phyloP scores from a whole-genome alignment of 257 asterid species.

The Eustoma russellianum region DNA sequence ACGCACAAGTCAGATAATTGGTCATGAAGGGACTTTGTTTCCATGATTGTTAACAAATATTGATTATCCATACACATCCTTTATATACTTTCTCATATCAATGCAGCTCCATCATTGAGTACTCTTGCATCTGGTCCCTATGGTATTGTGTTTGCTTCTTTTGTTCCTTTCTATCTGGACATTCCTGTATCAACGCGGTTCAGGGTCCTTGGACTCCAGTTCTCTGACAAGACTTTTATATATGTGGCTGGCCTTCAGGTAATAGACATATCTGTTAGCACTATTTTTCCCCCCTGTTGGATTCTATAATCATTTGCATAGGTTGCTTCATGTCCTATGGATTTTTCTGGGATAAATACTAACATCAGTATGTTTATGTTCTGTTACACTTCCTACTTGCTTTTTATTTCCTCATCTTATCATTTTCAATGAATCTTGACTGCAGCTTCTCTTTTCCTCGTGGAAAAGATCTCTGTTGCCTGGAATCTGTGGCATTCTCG shows the following conservation, averaged over 20 bases:
- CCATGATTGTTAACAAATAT: background rate
- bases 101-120: constrained; percentile 71
- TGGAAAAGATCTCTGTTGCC: constrained; percentile 97
- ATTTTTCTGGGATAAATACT: too few species aligned
- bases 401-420: constrained; percentile 2
- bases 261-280: background rate
- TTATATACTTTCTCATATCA: constrained; percentile 10
- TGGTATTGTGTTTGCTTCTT: constrained; percentile 76
- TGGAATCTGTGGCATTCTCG: constrained; percentile 91
- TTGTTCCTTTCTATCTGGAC: constrained; percentile 90
- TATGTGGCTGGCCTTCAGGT: constrained; percentile 99
- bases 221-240: constrained; percentile 93
- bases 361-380: background rate
- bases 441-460: constrained; percentile 89
- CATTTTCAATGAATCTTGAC: background rate
- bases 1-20: background rate
- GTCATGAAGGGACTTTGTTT: background rate
- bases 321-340: background rate
- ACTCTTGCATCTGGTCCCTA: constrained; percentile 90
- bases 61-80: background rate
- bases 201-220: constrained; percentile 63
- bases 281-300: constrained; percentile 2
- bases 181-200: constrained; percentile 89
- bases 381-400: constrained; percentile 4
- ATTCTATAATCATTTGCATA: background rate